Evolutionary conservation across 176 grass and related monocot genomes (phyloP), one percentile per base, ranked within the genome.

Genomic region (Oryza meyeriana): DNA sequence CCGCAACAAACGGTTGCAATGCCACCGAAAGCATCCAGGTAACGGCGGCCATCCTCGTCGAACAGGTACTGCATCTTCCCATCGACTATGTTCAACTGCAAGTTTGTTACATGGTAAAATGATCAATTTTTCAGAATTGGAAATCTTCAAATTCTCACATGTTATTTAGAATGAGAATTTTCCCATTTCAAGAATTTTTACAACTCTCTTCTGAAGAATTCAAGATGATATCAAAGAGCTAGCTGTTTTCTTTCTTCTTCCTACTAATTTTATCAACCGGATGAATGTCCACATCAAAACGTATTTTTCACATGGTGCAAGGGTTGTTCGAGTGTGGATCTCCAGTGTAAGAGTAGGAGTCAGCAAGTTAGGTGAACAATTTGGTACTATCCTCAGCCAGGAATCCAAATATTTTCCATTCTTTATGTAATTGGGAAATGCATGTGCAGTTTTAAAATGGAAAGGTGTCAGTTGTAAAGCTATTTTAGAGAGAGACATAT

Each of bases 41-140:
- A 98, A 31, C 95, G 92, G 1, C 84, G 88, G 8, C 92, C 95
- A 84, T 94, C 92, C 83, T 98, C 95, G 14, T 98, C 95, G 34
- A 93, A 98, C 47, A 98, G 50, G 74, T 93, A 94, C 67, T 98
- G 92, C 90, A 89, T 93, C 86, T 94, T 94, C 40, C 95, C 95
- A 18, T 94, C 92, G 14, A 98, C 95, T 74, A 94, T 98, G 88
- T 98, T 91, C 85, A 98, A 86, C 95, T 95, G 90, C 64, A 91
- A 85, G 17, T 17, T 66, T 61, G 12, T 14, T 25, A 1, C 8
- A 57, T 59, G 16, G 11, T 64, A 73, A 12, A 45, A 67, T 12
- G 28, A 14, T 76, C 36, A 85, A 0, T 36, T 65, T 65, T 77
- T 58, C 67, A 74, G 26, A 18, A 27, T 48, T 61, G 14, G 6